A percentile compares a stretch with the other conserved stretches of the same genome.
Evolutionary conservation across 2,329 filamentous ascomycete species (phyloP).

Genomic region (Didymella pinodella): DNA sequence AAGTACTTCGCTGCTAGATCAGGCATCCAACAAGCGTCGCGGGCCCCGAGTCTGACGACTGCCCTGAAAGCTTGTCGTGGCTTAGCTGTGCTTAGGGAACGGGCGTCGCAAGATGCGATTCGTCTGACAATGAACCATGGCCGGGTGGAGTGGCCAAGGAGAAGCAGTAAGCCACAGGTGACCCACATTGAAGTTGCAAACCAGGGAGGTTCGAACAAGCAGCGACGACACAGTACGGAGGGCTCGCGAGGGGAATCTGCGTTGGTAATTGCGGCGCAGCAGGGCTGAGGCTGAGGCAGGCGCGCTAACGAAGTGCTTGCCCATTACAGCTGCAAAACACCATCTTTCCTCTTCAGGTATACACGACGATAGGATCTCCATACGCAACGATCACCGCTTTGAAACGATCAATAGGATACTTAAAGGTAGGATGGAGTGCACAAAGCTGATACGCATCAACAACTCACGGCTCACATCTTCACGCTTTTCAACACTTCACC

Average conservation of each 20-base stretch:
- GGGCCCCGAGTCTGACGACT: neutral
- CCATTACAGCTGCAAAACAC: conserved; percentile 9
- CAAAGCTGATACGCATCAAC: neutral
- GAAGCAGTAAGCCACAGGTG: conserved; percentile 5
- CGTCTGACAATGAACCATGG: neutral
- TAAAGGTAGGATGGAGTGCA: neutral
- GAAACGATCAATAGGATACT: neutral
- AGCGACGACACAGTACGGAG: neutral
- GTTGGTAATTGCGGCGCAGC: neutral
- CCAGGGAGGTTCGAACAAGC: neutral
- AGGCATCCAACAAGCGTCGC: neutral
- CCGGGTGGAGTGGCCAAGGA: neutral
- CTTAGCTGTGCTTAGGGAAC: conserved; percentile 15
- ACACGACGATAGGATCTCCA: neutral
- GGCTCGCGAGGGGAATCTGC: neutral
- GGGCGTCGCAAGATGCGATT: conserved; percentile 2
- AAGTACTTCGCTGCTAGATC: neutral
- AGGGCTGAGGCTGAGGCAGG: conserved; percentile 5
- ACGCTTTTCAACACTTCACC: neutral
- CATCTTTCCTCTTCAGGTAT: conserved; percentile 1
- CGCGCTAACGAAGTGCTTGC: conserved; percentile 19
- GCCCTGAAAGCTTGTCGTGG: conserved; percentile 20
- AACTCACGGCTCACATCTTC: neutral
- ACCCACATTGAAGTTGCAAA: neutral
- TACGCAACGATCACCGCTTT: neutral